Evolutionary conservation across 176 grass and related monocot genomes (phyloP), one percentile per base, ranked within the genome.

Genomic region (Echinochloa phyllopogon): DNA sequence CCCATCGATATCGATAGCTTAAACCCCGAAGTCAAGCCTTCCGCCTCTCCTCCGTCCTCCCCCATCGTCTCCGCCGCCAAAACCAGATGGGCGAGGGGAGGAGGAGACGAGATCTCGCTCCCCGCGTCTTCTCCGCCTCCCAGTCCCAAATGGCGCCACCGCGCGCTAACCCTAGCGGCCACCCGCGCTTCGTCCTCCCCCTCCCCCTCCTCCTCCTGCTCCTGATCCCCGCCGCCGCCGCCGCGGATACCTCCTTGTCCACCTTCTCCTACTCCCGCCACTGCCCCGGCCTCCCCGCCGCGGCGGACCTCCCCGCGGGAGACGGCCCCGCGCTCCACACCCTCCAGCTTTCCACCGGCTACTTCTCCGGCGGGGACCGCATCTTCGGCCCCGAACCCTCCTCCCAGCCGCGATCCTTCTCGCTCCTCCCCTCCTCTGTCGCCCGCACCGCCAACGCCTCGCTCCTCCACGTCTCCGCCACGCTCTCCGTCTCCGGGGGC

Each of bases 391-490:
- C 83, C 29, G 83, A 85, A 4, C 1, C 39, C 79, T 74, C 73
- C 66, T 16, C 39, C 79, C 50, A 25, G 40, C 43, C 75, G n/a
- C 71, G 84, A 55, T 90, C 85, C 82, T 91, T 93, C 68, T 82
- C 83, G 57, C 78, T 95, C 79, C 73, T 84, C 53, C 87, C 88
- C 16, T 64, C 79, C 75, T 86, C 80, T 48, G 75, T 92, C 65
- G 52, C 23, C 55, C 88, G 20, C 41, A 98, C 96, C 2, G 33
- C 27, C 39, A 69, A 79, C 52, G 8, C 76, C 45, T 86, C 85
- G 76, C 72, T 91, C 53, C 50, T 90, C 80, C 84, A 93, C 77
- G 75, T 95, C 71, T 44, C 83, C 72, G 91, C 91, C 60, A 94
- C 85, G n/a, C 85, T 95, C 66, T 43, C 81, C 71, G 51, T 98